These are phyloP conservation scores for Pterulicium gracile DNA, from an alignment of 1,284 basidiomycete genomes.

Conservation along the genomic window DNA sequence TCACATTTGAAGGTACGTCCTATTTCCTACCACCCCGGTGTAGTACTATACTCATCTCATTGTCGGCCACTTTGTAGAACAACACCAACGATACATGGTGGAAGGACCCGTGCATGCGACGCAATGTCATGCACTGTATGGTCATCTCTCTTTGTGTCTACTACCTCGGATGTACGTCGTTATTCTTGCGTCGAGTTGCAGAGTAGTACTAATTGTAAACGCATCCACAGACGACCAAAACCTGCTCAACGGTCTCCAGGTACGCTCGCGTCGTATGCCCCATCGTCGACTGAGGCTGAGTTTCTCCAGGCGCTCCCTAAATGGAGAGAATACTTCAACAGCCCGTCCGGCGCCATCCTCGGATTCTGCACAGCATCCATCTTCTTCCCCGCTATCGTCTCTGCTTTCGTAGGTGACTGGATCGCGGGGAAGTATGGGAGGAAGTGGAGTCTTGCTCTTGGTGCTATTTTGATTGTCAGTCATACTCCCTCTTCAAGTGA, in stretches of 20 bases:
- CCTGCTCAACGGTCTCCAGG: conserved; percentile 1
- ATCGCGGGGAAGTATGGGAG: conserved; percentile 8
- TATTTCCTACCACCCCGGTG: too few relatives aligned
- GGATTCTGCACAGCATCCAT: neutral
- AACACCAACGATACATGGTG: neutral
- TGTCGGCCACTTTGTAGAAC: too few relatives aligned
- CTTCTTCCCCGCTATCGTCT: neutral
- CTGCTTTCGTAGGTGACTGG: conserved; percentile 2
- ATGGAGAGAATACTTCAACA: neutral
- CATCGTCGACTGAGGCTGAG: neutral
- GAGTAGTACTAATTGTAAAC: neutral
- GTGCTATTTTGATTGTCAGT: conserved; percentile 1
- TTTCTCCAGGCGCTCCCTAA: neutral
- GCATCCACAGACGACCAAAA: neutral
- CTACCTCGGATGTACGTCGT: conserved; percentile 1
- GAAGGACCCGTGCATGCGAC: neutral
- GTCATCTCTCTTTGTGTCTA: conserved; percentile 1
- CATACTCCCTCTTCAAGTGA: neutral
- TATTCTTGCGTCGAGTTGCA: neutral
- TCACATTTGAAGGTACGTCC: neutral
- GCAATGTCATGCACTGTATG: neutral
- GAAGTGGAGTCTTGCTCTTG: conserved; percentile 9
- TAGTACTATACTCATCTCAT: too few relatives aligned
- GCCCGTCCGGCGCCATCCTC: neutral
- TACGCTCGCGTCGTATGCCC: neutral